Evolutionary conservation across 1,139 yeast species (phyloP).

Genomic region (Pneumocystis sp.): DNA sequence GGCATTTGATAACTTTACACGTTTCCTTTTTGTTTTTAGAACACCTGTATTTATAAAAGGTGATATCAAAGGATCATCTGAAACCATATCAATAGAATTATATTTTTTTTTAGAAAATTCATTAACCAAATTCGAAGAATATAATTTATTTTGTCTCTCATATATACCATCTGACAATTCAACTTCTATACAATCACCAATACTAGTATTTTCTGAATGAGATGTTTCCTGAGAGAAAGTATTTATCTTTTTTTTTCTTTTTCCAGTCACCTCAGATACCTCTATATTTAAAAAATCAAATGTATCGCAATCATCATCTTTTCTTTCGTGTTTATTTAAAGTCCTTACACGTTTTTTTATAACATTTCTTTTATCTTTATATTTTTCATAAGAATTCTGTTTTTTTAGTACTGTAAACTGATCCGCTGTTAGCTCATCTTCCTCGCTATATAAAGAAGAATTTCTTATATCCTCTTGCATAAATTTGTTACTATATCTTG

Average conservation of each 20-base stretch:
- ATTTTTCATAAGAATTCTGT: not conserved
- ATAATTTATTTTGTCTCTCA: not conserved
- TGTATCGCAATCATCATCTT: not conserved
- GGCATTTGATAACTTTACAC: not conserved
- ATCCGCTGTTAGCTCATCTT: not conserved
- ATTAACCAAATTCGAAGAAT: not conserved
- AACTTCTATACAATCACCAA: not conserved
- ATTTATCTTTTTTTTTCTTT: not conserved
- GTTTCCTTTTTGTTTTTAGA: not conserved
- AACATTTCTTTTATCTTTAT: not conserved
- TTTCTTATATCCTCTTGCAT: not conserved
- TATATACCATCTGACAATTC: not conserved
- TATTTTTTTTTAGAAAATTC: not conserved
- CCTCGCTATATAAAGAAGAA: not conserved
- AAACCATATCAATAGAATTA: not conserved
- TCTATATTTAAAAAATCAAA: not conserved
- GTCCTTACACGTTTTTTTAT: not conserved
- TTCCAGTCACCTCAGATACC: not conserved
- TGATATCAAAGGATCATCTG: not conserved
- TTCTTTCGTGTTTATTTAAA: not conserved
- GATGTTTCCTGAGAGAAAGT: not conserved
- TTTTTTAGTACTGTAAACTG: not conserved
- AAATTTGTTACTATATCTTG: not conserved
- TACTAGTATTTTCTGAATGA: not conserved
- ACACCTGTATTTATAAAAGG: not conserved